A percentile compares a stretch with the other conserved stretches of the same genome.
phyloP scores from a whole-genome alignment of 1,284 basidiomycete genomes.

The Xerocomus nothofagi region DNA sequence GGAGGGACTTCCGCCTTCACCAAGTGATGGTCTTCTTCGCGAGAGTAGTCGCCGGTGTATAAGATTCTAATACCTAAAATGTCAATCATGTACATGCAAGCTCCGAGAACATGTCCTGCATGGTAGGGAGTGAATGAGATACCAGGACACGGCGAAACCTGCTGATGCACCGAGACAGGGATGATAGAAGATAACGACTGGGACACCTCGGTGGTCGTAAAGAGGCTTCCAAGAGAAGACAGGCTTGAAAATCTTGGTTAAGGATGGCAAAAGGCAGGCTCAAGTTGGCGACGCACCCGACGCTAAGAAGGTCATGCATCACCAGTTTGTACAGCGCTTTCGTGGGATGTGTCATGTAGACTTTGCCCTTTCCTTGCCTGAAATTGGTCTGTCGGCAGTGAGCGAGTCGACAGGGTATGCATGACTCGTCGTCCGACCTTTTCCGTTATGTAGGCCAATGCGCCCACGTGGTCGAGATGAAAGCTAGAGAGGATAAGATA shows the following conservation, averaged over 20 bases:
- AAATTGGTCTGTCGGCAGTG: conserved; percentile 77
- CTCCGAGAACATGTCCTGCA: conserved; percentile 95
- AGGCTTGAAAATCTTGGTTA: conserved; percentile 42
- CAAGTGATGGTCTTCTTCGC: conserved; percentile 96
- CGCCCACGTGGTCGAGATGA: conserved; percentile 96
- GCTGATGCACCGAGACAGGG: conserved; percentile 93
- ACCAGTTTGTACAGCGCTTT: conserved; percentile 98
- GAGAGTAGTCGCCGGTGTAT: conserved; percentile 97
- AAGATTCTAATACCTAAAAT: conserved; percentile 93
- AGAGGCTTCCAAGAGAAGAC: conserved; percentile 73
- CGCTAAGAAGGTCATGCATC: conserved; percentile 97
- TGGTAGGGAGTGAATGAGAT: conserved; percentile 97
- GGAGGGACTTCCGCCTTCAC: conserved; percentile 96
- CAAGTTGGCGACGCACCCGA: conserved; percentile 58
- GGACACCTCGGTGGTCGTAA: conserved; percentile 84
- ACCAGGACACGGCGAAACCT: conserved; percentile 87
- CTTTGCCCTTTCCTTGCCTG: conserved; percentile 88
- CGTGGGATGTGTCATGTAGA: conserved; percentile 99
- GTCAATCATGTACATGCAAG: conserved; percentile 98
- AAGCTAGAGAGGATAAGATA: conserved; percentile 56
- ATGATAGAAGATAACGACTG: conserved; percentile 90
- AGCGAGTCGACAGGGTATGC: conserved; percentile 1
- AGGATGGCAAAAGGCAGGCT: neutral
- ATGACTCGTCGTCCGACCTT: conserved; percentile 56
- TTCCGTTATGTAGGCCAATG: conserved; percentile 96